Conservation (phyloP, 768 basidiomycete genomes). For the Leccinum barrowsii region DNA sequence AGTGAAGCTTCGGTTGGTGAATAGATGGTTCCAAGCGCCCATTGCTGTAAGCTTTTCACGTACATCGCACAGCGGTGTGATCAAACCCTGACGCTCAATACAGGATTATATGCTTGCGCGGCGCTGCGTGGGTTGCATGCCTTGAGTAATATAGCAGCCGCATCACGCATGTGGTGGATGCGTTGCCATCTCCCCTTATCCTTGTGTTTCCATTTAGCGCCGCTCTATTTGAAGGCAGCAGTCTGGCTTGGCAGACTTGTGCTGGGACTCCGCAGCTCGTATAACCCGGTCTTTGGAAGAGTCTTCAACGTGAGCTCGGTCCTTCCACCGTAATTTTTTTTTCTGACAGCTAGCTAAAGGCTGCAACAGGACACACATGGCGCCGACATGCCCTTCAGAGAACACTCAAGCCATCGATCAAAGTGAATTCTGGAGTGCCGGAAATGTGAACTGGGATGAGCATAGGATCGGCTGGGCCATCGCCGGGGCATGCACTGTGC, state of each 20-base stretch:
- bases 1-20: not conserved
- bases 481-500: slow-evolving; percentile 54
- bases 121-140: not conserved
- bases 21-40: not conserved
- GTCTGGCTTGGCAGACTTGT: not conserved
- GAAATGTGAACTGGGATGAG: slow-evolving; percentile 53
- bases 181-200: not conserved
- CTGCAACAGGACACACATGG: slow-evolving; percentile 14
- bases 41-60: not conserved
- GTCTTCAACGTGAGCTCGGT: not conserved
- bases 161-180: not conserved
- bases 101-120: not conserved
- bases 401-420: slow-evolving; percentile 54
- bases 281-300: not conserved
- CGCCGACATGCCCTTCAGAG: slow-evolving; percentile 44
- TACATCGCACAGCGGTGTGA: not conserved
- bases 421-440: slow-evolving; percentile 55
- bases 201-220: not conserved
- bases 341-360: not conserved
- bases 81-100: not conserved
- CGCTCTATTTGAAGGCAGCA: not conserved
- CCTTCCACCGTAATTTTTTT: not conserved
- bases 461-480: slow-evolving; percentile 75
- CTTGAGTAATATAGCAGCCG: not conserved
- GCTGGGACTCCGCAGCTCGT: not conserved